These are phyloP conservation scores for Isoetes taiwanensis DNA, from an alignment of 75 land plant species.

Conservation along the genomic window DNA sequence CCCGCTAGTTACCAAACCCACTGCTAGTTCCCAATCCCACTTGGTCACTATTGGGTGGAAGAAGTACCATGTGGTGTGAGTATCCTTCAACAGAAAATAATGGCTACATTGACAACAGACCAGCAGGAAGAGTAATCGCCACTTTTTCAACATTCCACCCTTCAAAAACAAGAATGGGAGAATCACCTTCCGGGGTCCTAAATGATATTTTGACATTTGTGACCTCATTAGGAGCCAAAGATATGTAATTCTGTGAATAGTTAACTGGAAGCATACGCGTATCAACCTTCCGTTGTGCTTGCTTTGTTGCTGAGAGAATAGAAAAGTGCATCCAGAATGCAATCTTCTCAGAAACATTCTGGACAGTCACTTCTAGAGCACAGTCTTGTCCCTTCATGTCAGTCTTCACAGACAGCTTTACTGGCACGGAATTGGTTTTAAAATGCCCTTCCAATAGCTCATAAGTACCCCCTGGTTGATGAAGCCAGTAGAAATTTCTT, in stretches of 20 bases:
- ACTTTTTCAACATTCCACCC: constrained; percentile 90
- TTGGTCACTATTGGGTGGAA: too few species aligned
- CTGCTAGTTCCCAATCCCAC: too few species aligned
- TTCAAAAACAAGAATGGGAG: constrained; percentile 44
- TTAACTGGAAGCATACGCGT: constrained; percentile 83
- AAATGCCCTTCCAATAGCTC: constrained; percentile 41
- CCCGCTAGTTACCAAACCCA: too few species aligned
- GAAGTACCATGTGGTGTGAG: too few species aligned
- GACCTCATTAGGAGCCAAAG: constrained; percentile 62
- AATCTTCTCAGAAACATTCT: constrained; percentile 39
- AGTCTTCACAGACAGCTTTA: constrained; percentile 31
- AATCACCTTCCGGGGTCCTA: constrained; percentile 35
- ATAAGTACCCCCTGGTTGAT: constrained; percentile 55
- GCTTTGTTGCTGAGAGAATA: constrained; percentile 32
- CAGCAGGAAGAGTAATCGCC: too few species aligned
- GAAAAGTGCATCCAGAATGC: constrained; percentile 80
- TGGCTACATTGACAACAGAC: too few species aligned
- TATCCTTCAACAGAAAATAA: too few species aligned
- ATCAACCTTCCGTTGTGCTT: constrained; percentile 28
- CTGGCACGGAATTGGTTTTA: constrained; percentile 36
- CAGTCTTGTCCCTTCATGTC: constrained; percentile 33
- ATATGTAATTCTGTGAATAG: constrained; percentile 84
- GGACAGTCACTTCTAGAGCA: constrained; percentile 36
- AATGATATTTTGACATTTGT: constrained; percentile 41
- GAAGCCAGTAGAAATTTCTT: constrained; percentile 94